Evolutionary conservation across 257 asterid genomes (phyloP).

Genomic region (Solanum commersonii): DNA sequence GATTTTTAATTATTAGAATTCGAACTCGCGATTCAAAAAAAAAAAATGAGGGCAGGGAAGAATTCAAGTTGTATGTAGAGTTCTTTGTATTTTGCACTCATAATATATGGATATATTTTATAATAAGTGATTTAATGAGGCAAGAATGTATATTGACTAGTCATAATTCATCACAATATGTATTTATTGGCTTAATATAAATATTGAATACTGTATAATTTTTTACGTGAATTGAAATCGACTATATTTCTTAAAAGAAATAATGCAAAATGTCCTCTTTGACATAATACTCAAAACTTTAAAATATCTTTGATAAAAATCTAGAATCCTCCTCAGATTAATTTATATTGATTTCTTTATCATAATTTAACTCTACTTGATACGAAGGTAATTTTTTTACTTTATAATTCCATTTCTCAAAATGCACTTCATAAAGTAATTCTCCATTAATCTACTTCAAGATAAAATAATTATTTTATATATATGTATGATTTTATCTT

Average conservation of each 20-base stretch:
- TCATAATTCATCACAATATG: background rate
- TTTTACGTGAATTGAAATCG: background rate
- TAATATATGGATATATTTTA: background rate
- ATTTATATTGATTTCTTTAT: background rate
- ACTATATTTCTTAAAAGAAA: background rate
- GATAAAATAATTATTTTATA: background rate
- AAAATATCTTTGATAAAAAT: background rate
- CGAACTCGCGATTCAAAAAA: background rate
- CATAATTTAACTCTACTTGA: background rate
- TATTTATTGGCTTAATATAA: background rate
- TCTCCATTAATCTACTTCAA: background rate
- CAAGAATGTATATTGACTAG: background rate
- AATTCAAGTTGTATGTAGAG: background rate
- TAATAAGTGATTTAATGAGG: background rate
- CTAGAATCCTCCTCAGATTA: background rate
- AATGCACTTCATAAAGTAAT: background rate
- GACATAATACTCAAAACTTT: background rate
- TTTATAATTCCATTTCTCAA: background rate
- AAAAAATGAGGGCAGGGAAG: background rate
- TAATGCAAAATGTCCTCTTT: background rate
- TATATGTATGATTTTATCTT: background rate
- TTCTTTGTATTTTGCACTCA: background rate
- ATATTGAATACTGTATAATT: accelerated
- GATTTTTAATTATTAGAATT: background rate
- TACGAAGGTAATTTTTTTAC: background rate